Evolutionary conservation across 495 filamentous ascomycete genomes (phyloP).

Genomic region (Talaromyces borbonicus): DNA sequence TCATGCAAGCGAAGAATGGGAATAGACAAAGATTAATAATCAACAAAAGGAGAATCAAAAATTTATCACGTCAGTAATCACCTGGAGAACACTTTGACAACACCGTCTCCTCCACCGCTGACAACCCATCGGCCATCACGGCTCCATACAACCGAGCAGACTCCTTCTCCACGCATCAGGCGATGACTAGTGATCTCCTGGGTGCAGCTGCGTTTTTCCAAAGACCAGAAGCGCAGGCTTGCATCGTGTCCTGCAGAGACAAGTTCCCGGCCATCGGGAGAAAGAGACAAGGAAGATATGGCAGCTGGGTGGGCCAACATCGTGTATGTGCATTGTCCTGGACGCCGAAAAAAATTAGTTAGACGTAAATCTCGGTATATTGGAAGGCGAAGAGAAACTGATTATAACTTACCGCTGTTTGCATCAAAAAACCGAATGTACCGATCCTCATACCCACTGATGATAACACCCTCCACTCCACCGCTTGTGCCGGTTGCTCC

Average conservation of each 20-base stretch:
- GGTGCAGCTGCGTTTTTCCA: slow-evolving; percentile 86
- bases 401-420: slow-evolving; percentile 73
- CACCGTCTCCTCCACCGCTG: slow-evolving; percentile 88
- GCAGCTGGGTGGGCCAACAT: slow-evolving; percentile 94
- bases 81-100: slow-evolving; percentile 88
- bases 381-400: background rate
- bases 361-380: background rate
- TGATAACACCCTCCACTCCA: slow-evolving; percentile 83
- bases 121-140: slow-evolving; percentile 91
- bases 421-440: slow-evolving; percentile 97
- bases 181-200: slow-evolving; percentile 90
- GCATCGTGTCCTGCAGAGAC: slow-evolving; percentile 95
- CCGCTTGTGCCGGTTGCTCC: slow-evolving; percentile 77
- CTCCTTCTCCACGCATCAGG: slow-evolving; percentile 87
- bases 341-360: slow-evolving; percentile 24
- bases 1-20: slow-evolving; percentile 2
- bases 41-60: background rate
- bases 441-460: slow-evolving; percentile 90
- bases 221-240: slow-evolving; percentile 90
- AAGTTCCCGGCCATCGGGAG: slow-evolving; percentile 85
- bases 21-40: background rate
- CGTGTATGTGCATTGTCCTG: slow-evolving; percentile 97
- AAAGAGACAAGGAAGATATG: slow-evolving; percentile 82
- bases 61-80: slow-evolving; percentile 20
- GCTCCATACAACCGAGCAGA: slow-evolving; percentile 88